Evolutionary conservation across 306 rosid genomes (phyloP).

Genomic region (Fagus crenata): DNA sequence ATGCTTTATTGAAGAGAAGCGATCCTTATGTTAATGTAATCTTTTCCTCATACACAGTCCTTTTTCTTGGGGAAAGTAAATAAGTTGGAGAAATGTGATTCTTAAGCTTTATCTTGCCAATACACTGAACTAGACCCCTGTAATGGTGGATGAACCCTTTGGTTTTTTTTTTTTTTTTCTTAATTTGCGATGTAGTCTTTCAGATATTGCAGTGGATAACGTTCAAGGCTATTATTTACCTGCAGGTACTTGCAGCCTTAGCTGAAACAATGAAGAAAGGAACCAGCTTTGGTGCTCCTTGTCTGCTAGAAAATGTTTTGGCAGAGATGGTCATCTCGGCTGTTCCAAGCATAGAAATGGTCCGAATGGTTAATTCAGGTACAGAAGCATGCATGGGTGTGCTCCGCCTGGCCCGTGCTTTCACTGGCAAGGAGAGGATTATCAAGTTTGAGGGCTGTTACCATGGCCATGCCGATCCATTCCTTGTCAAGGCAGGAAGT

Average conservation of each 20-base stretch:
- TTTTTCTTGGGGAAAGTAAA: too few relatives aligned
- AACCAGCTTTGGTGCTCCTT: conserved; percentile 98
- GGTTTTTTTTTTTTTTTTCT: conserved; percentile 1
- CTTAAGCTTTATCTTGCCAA: conserved; percentile 2
- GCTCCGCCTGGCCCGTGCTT: conserved; percentile 88
- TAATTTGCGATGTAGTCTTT: not conserved
- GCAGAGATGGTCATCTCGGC: conserved; percentile 88
- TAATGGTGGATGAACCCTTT: conserved; percentile 13
- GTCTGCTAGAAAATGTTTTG: conserved; percentile 72
- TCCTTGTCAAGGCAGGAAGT: conserved; percentile 94
- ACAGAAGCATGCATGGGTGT: conserved; percentile 98
- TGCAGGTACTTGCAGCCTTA: conserved; percentile 91
- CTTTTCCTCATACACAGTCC: too few relatives aligned
- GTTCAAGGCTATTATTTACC: conserved; percentile 17
- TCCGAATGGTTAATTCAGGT: conserved; percentile 92
- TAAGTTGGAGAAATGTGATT: not conserved
- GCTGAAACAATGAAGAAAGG: conserved; percentile 93
- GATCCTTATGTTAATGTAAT: too few relatives aligned
- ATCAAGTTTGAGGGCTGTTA: conserved; percentile 97
- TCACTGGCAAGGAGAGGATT: conserved; percentile 63
- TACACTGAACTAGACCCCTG: not conserved
- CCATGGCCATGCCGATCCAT: conserved; percentile 98
- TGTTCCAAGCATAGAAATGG: conserved; percentile 94
- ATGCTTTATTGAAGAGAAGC: too few relatives aligned
- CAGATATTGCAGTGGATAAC: not conserved